Conservation (phyloP, 164 flowering plant genomes). For the Macadamia integrifolia region DNA sequence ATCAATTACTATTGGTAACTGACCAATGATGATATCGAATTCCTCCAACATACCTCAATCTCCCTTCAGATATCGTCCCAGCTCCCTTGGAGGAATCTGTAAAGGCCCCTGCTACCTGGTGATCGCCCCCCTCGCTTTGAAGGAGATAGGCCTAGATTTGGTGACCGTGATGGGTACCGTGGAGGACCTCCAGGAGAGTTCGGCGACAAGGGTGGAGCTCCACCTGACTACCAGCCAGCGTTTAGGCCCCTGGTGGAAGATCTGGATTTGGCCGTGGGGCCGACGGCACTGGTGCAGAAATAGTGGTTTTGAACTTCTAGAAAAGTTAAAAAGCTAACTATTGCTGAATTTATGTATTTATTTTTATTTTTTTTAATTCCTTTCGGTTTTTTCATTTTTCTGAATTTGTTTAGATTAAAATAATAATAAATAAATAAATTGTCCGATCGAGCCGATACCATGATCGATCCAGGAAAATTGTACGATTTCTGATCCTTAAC, state of each 20-base stretch:
- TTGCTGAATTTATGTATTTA: no score
- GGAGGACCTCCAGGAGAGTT: constrained; percentile 41
- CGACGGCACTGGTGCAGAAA: constrained; percentile 18
- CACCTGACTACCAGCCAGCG: constrained; percentile 17
- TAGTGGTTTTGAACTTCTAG: no score
- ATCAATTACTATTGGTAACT: constrained; percentile 29
- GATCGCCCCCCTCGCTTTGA: constrained; percentile 36
- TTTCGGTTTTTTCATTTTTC: no score
- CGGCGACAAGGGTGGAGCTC: constrained; percentile 20
- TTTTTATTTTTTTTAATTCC: no score
- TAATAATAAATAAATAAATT: no score
- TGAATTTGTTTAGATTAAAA: no score
- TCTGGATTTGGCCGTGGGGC: constrained; percentile 39
- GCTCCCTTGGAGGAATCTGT: constrained; percentile 43
- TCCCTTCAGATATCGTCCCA: constrained; percentile 49
- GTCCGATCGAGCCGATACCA: no score
- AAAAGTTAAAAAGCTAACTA: no score
- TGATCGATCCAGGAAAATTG: no score
- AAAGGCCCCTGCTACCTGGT: constrained; percentile 30
- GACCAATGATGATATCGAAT: constrained; percentile 37
- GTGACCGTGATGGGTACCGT: constrained; percentile 32
- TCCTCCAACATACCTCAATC: constrained; percentile 29
- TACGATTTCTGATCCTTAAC: no score
- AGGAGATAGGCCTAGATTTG: constrained; percentile 33
- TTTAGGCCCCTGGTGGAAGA: constrained; percentile 30